Percentiles rank a stretch among this genome's conserved stretches.
These are phyloP conservation scores for Cinnamomum chago DNA, from an alignment of 164 flowering plant species.

Conservation along the genomic window DNA sequence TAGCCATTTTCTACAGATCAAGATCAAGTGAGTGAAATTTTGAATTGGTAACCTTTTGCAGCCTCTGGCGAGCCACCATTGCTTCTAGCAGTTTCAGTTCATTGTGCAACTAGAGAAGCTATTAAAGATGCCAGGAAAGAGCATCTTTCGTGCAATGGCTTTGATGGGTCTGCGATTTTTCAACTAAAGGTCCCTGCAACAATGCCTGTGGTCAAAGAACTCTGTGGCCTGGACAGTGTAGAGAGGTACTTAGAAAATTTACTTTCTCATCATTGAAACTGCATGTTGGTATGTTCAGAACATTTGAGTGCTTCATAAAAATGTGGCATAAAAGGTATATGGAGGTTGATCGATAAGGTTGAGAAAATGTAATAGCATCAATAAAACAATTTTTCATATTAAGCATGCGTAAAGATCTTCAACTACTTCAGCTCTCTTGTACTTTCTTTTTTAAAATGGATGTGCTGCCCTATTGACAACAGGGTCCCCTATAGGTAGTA, in stretches of 20 bases:
- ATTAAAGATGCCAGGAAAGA: conserved; percentile 68
- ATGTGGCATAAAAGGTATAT: neutral
- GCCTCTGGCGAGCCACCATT: conserved; percentile 99
- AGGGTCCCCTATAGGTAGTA: no score
- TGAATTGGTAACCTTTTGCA: conserved; percentile 23
- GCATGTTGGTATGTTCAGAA: neutral
- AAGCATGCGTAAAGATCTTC: no score
- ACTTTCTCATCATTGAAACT: conserved; percentile 14
- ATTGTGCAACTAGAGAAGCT: conserved; percentile 80
- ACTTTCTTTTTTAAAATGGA: no score
- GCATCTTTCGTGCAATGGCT: conserved; percentile 35
- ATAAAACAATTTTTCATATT: neutral
- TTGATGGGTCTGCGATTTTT: conserved; percentile 31
- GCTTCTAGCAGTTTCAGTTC: conserved; percentile 67
- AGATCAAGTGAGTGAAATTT: no score
- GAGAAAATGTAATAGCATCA: neutral
- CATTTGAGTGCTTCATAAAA: neutral
- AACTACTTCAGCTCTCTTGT: neutral
- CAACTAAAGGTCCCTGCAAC: conserved; percentile 74
- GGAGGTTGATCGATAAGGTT: neutral
- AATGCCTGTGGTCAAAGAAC: conserved; percentile 85
- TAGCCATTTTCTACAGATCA: no score
- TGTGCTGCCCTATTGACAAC: no score
- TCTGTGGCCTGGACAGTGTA: conserved; percentile 72
- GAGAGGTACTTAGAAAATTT: conserved; percentile 55